A percentile compares a stretch with the other conserved stretches of the same genome.
Conservation (phyloP, 805 yeast species). For the Myxozyma sirexii region DNA sequence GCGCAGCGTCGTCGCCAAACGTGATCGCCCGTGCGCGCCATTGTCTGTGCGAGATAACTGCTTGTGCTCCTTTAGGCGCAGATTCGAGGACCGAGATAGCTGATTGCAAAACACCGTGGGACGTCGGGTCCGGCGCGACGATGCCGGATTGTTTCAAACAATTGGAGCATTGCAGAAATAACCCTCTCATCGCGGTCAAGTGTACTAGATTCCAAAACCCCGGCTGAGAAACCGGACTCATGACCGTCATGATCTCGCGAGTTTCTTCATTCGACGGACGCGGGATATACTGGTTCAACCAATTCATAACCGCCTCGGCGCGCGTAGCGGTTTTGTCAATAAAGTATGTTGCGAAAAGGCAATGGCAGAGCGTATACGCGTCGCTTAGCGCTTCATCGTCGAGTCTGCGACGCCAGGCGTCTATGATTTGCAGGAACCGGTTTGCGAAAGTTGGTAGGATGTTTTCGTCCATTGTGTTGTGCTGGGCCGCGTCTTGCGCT, state of each 20-base stretch:
- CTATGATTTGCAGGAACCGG: conserved; percentile 20
- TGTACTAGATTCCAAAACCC: conserved; percentile 36
- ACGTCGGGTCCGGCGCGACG: conserved; percentile 32
- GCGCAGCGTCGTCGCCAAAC: conserved; percentile 30
- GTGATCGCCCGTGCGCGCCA: conserved; percentile 39
- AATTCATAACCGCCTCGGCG: conserved; percentile 36
- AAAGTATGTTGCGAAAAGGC: conserved; percentile 36
- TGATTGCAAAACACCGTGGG: conserved; percentile 18
- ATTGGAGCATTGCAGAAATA: conserved; percentile 31
- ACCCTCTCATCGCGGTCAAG: conserved; percentile 33
- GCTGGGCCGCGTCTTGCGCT: conserved; percentile 10
- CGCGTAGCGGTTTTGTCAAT: conserved; percentile 21
- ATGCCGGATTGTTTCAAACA: conserved; percentile 27
- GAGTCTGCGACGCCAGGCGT: conserved; percentile 24
- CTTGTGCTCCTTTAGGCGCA: conserved; percentile 36
- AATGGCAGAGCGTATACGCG: conserved; percentile 33
- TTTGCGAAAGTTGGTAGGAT: conserved; percentile 18
- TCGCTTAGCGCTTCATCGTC: conserved; percentile 29
- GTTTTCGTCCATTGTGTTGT: conserved; percentile 8
- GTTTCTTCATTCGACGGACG: conserved; percentile 35
- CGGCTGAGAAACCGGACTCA: conserved; percentile 29
- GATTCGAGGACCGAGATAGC: conserved; percentile 34
- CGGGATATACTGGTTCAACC: conserved; percentile 39
- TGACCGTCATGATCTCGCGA: conserved; percentile 30
- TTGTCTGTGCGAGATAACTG: conserved; percentile 30